Percentiles rank a stretch among this genome's conserved stretches.
These are phyloP conservation scores for Trichoderma sp. DNA, from an alignment of 2,329 filamentous ascomycete genomes.

Conservation along the genomic window DNA sequence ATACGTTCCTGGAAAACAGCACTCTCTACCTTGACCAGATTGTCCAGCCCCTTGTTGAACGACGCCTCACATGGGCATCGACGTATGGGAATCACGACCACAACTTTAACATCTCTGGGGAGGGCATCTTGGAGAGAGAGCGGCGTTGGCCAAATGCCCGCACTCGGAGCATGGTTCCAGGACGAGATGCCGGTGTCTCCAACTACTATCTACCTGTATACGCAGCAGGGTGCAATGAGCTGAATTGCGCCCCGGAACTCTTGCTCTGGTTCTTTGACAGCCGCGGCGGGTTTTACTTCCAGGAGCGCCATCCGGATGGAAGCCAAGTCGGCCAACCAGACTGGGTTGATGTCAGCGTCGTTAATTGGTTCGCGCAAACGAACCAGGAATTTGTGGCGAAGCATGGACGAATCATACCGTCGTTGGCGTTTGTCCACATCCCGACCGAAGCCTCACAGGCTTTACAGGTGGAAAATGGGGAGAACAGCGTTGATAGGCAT, in stretches of 20 bases:
- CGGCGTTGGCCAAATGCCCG: constrained; percentile 37
- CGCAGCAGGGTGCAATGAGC: constrained; percentile 31
- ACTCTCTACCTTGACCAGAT: constrained; percentile 58
- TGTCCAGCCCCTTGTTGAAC: constrained; percentile 54
- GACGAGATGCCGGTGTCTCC: constrained; percentile 38
- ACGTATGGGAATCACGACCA: constrained; percentile 72
- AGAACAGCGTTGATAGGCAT: constrained; percentile 33
- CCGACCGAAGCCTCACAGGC: constrained; percentile 43
- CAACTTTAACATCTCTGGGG: constrained; percentile 53
- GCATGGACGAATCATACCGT: constrained; percentile 39
- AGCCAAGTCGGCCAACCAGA: constrained; percentile 36
- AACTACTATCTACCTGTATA: constrained; percentile 50
- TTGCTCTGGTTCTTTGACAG: constrained; percentile 73
- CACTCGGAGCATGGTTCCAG: constrained; percentile 40
- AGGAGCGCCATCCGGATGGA: constrained; percentile 32
- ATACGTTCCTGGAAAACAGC: constrained; percentile 51
- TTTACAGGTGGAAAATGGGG: constrained; percentile 33
- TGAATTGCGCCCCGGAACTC: constrained; percentile 38
- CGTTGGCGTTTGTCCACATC: constrained; percentile 49
- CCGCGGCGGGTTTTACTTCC: constrained; percentile 54
- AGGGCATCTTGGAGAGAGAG: constrained; percentile 42
- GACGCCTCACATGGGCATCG: constrained; percentile 59
- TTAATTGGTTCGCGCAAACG: constrained; percentile 42
- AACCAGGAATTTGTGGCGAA: constrained; percentile 30
- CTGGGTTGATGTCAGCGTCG: constrained; percentile 46